Evolutionary conservation across 495 filamentous ascomycete genomes (phyloP), one percentile per base, ranked within the genome.

Genomic region (Aspergillus sclerotiicarbonarius): DNA sequence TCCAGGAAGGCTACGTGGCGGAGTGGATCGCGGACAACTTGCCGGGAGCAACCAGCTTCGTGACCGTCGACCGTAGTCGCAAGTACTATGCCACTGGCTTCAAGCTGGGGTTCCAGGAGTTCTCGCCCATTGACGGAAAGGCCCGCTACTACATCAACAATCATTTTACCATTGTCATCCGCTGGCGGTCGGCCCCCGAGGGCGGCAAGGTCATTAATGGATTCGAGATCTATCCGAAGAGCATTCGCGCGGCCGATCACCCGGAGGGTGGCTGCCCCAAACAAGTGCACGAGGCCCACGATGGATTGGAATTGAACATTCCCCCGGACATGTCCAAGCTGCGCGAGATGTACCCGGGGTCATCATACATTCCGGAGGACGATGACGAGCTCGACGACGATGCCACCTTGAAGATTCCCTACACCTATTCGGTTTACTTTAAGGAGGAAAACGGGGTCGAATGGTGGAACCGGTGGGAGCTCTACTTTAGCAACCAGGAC

Each of bases 11-110:
- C 41, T 96, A 96, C 70, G 89, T 96, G 43, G 88, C 87, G 3
- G 92, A 97, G 70, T 97, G 92, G 92, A 97, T 97, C 64, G 90
- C 93, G 44, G 92, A 97, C 69, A 97, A 97, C 59, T 79, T 97
- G 25, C 92, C 92, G 9, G 92, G 92, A 8, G 92, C 92, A 41
- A 96, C 92, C 4, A 92, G 87, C 67, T 97, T 96, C 64, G 91
- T 96, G 45, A 95, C 90, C 0, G 87, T 90, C 13, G 92, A 97
- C 69, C 91, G 90, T 69, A 85, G 82, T 53, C 84, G 87, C 61
- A 96, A 92, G 69, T 96, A 96, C 72, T 97, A 96, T 67, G 91
- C 92, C 20, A 86, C 92, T 13, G 92, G 92, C n/a, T 96, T 96
- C 77, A 97, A 96, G 75, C 74, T 97, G 30, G 92, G 92, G 1